Evolutionary conservation across 208 protist genomes (phyloP), one percentile per base, ranked within the genome.

Genomic region (Angomonas ambiguus): DNA sequence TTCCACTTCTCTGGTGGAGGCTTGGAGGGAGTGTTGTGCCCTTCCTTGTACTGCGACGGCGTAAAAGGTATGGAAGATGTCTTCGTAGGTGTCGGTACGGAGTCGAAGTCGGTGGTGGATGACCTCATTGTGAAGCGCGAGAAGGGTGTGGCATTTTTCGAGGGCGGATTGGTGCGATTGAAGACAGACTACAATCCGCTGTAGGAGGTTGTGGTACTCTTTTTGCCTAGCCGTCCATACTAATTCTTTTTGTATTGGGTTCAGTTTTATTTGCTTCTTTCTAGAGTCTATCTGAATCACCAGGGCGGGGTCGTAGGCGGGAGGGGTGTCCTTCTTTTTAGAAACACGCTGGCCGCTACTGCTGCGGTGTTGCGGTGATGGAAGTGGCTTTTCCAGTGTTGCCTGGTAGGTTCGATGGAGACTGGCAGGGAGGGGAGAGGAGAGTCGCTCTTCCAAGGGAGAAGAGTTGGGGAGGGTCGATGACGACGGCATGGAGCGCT

Each of bases 31-130:
- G 34, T 25, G 38, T 2, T 51, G 49, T n/a, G 53, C 69, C 72
- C 55, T 58, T 10, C 67, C 55, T 27, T 35, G 27, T 56, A 79
- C 74, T 11, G 57, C 77, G 18, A 84, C 79, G 24, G 83, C 83
- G 69, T 84, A 88, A 49, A 87, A 76, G 2, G 69, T 48, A 72
- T 93, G 82, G 61, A 93, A 83, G 24, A 93, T 82, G 35, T 93
- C 87, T 42, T 88, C 83, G 71, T 93, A 93, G 33, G 83, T 93
- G 67, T 93, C 87, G 10, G 74, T 65, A 42, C 87, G 83, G 20
- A 93, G 71, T 10, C 87, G 80, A 58, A 93, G 75, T 22, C 79
- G 87, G 32, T 74, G 70, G 27, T 58, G 42, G 24, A 93, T 71
- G 0, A 80, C 87, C 35, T 87, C 76, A 18, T 90, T 73, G 51